Percentiles rank a stretch among this genome's conserved stretches.
Conservation (phyloP, 257 asterid species). For the Gentiana straminea region DNA sequence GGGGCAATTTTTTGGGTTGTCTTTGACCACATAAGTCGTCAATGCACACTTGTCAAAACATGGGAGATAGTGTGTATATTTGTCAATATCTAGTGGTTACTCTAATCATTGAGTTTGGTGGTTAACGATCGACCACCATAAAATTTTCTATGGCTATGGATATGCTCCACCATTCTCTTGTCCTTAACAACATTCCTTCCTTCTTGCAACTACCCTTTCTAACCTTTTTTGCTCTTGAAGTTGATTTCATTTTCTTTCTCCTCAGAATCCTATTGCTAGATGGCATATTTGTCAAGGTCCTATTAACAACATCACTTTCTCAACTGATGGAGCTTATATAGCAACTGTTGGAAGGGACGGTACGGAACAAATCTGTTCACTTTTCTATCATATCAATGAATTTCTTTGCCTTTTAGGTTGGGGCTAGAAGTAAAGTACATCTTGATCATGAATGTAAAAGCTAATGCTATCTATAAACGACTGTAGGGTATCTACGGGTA, state of each 20-base stretch:
- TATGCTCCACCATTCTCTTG: too few species aligned
- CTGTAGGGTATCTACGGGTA: slow-evolving; percentile 81
- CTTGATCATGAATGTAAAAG: slow-evolving; percentile 3
- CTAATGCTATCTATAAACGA: slow-evolving; percentile 12
- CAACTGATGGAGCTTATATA: slow-evolving; percentile 67
- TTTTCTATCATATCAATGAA: slow-evolving; percentile 7
- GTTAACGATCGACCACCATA: too few species aligned
- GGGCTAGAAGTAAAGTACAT: background rate
- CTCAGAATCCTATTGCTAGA: slow-evolving; percentile 96
- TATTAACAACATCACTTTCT: slow-evolving; percentile 67
- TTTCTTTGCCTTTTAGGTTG: background rate
- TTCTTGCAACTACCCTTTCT: too few species aligned
- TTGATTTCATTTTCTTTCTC: slow-evolving; percentile 5
- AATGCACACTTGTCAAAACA: too few species aligned
- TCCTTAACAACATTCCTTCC: too few species aligned
- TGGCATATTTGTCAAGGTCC: slow-evolving; percentile 99
- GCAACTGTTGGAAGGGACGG: slow-evolving; percentile 95
- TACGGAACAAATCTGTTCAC: slow-evolving; percentile 23
- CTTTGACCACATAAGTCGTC: too few species aligned
- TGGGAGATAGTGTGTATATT: too few species aligned
- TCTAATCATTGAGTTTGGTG: too few species aligned
- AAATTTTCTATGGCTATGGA: too few species aligned
- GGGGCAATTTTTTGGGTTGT: too few species aligned
- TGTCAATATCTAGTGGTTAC: too few species aligned
- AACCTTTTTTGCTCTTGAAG: too few species aligned